Evolutionary conservation across 768 basidiomycete species (phyloP), one percentile per base, ranked within the genome.

Genomic region (Amanita pallidorosea): DNA sequence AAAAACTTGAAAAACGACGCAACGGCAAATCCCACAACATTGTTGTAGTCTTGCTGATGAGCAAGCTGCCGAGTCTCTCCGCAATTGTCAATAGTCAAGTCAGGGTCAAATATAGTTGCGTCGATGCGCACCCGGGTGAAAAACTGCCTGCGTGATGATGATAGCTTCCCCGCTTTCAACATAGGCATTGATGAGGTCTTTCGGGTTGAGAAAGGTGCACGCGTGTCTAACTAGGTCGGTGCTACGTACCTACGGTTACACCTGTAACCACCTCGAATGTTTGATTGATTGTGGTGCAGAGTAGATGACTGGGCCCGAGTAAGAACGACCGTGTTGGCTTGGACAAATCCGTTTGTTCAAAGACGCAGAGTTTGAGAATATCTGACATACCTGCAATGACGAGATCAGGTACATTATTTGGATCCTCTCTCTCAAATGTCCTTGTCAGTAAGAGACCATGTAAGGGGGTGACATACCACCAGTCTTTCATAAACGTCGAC

Each of bases 281-380:
- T 63, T 9, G 78, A 75, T 47, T 77, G 80, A 8, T 80, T 74
- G 1, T 65, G 65, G 47, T 76, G 73, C 9, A 82, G 76, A 2
- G 87, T 4, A n/a, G n/a, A n/a, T n/a, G n/a, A n/a, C n/a, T n/a
- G n/a, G n/a, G n/a, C n/a, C n/a, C n/a, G n/a, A n/a, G 83, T 85
- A 37, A 99, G 70, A 15, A 98, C 92, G 12, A 99, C 83, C 0
- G 96, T 98, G 63, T 99, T 96, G 55, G 95, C 95, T 92, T 40
- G 29, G 15, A 55, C 27, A 8, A 7, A 29, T 29, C 6, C 27
- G 27, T 17, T 51, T 38, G 34, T 23, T 2, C 37, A 27, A n/a
- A 25, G 25, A 0, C 5, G 25, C 5, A 25, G 25, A 25, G 25
- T 6, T 25, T 25, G 25, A 25, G 25, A 25, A 25, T 25, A 25